Conservation (phyloP, 345 rosid species). For the Eucalyptus sideroxylon region DNA sequence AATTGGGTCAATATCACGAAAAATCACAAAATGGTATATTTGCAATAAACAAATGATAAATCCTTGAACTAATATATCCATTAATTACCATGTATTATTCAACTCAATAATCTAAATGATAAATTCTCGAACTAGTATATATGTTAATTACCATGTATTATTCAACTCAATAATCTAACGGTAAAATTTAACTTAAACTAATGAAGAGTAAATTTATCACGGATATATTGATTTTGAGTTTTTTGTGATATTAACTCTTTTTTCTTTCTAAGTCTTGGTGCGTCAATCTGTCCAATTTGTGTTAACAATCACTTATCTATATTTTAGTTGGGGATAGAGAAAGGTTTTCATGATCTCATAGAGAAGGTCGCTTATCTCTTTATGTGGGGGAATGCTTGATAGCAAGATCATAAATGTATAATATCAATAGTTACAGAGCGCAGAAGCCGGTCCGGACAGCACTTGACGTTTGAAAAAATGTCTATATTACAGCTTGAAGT, state of each 20-base stretch:
- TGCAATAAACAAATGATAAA: background rate
- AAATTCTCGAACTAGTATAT: too few species aligned
- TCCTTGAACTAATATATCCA: background rate
- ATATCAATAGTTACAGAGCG: background rate
- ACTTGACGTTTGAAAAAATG: background rate
- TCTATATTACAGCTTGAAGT: background rate
- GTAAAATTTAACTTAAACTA: background rate
- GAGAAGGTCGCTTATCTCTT: background rate
- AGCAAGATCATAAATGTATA: background rate
- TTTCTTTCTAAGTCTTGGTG: background rate
- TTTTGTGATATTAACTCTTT: background rate
- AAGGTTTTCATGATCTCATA: too few species aligned
- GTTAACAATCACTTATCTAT: too few species aligned
- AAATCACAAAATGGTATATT: background rate
- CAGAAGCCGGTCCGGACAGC: background rate
- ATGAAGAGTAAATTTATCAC: too few species aligned
- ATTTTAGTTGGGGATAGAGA: background rate
- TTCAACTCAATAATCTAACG: too few species aligned
- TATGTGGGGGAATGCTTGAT: background rate
- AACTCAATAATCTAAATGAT: too few species aligned
- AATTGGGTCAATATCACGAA: too few species aligned
- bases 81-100: too few species aligned
- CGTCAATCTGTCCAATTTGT: background rate
- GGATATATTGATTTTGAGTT: too few species aligned
- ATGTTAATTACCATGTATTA: too few species aligned